Conservation (phyloP, 768 basidiomycete species). For the Macrocybe gigantea region DNA sequence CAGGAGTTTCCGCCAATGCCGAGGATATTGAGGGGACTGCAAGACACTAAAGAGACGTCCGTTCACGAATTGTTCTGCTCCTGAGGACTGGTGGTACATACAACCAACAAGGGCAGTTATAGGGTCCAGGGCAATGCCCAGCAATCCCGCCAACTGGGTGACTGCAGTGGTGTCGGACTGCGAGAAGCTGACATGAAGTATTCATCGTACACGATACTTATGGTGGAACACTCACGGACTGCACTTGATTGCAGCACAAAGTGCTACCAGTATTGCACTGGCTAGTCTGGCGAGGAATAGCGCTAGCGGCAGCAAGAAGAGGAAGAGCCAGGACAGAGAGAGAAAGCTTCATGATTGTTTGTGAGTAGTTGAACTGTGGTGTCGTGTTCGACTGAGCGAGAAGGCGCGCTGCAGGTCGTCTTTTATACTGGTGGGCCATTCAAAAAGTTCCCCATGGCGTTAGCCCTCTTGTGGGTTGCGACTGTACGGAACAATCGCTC, state of each 20-base stretch:
- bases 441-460: no score
- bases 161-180: no score
- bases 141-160: no score
- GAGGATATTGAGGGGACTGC: slow-evolving; percentile 10
- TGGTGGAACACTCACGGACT: slow-evolving; percentile 7
- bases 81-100: background rate
- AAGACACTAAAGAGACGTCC: slow-evolving; percentile 6
- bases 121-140: slow-evolving; percentile 6
- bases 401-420: no score
- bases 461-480: no score
- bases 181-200: no score
- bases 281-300: slow-evolving; percentile 2
- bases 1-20: slow-evolving; percentile 9
- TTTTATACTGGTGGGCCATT: no score
- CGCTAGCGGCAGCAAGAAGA: slow-evolving; percentile 14
- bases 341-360: slow-evolving; percentile 6
- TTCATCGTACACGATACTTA: background rate
- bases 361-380: no score
- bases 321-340: slow-evolving; percentile 11
- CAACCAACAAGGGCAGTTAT: slow-evolving; percentile 10
- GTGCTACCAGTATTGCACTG: slow-evolving; percentile 14
- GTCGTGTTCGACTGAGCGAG: no score
- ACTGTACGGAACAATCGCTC: no score
- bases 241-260: slow-evolving; percentile 13
- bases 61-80: no score